A percentile compares a stretch with the other conserved stretches of the same genome.
These are phyloP conservation scores for Galeopsis tetrahit DNA, from an alignment of 257 asterid species.

Conservation along the genomic window DNA sequence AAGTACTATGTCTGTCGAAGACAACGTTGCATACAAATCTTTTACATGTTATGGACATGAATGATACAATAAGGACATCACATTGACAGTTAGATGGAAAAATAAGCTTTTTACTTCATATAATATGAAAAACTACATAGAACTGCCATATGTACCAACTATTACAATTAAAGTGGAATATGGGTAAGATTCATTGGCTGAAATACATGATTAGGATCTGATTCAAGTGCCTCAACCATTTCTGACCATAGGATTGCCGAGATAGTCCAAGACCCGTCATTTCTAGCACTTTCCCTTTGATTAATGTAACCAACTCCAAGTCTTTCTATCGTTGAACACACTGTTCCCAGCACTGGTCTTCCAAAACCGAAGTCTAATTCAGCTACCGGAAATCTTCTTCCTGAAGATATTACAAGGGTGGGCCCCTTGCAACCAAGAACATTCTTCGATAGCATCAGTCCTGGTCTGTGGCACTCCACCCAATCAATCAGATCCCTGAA, in stretches of 20 bases:
- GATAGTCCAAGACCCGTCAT: conserved; percentile 64
- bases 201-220: conserved; percentile 48
- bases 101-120: not conserved
- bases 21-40: not conserved
- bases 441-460: conserved; percentile 54
- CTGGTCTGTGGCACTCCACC: conserved; percentile 68
- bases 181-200: conserved; percentile 49
- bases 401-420: conserved; percentile 54
- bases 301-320: conserved; percentile 69
- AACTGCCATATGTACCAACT: conserved; percentile 18
- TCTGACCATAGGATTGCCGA: conserved; percentile 66
- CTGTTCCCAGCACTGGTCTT: conserved; percentile 59
- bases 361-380: conserved; percentile 72
- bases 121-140: not conserved
- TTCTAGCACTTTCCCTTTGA: conserved; percentile 52
- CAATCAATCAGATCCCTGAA: conserved; percentile 63
- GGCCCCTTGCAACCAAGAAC: conserved; percentile 57
- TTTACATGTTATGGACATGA: not conserved
- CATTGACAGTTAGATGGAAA: not conserved
- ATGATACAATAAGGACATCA: not conserved
- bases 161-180: conserved; percentile 38
- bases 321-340: conserved; percentile 52
- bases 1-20: not conserved
- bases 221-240: conserved; percentile 59
- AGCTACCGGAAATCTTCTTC: conserved; percentile 59